A percentile compares a stretch with the other conserved stretches of the same genome.
Evolutionary conservation across 1,284 basidiomycete species (phyloP).

Genomic region (Cronartium quercuum): DNA sequence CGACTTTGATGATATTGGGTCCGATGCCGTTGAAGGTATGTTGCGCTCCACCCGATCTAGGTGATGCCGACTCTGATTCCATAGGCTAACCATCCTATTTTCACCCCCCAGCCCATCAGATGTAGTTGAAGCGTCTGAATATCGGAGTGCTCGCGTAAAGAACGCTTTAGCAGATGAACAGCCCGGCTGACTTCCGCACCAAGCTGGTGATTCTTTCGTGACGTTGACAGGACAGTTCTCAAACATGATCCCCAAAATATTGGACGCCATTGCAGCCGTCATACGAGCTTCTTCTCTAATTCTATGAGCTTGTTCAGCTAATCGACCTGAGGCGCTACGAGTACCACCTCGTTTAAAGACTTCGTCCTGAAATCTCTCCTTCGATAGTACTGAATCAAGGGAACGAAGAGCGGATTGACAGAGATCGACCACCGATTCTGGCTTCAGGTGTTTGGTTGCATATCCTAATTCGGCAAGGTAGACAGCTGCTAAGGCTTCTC

Average conservation of each 20-base stretch:
- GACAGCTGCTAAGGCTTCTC: constrained; percentile 18
- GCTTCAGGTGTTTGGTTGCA: background rate
- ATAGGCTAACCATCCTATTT: no score
- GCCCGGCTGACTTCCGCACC: background rate
- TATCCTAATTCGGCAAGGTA: constrained; percentile 24
- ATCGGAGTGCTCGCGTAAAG: background rate
- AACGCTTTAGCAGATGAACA: background rate
- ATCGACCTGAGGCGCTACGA: constrained; percentile 5
- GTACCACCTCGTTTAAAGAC: background rate
- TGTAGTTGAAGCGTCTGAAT: background rate
- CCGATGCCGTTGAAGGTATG: no score
- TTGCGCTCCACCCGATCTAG: no score
- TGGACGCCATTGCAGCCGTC: constrained; percentile 16
- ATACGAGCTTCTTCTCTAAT: constrained; percentile 7
- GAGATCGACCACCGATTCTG: constrained; percentile 2
- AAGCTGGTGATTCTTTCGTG: background rate
- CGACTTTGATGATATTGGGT: no score
- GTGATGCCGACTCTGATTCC: no score
- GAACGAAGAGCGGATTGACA: background rate
- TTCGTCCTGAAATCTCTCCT: constrained; percentile 1
- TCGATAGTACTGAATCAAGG: background rate
- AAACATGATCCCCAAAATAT: constrained; percentile 8
- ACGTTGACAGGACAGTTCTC: constrained; percentile 1
- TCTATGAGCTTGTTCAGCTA: constrained; percentile 1
- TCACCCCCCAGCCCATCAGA: background rate